These are phyloP conservation scores for Trichoderma koningiopsis DNA, from an alignment of 2,329 filamentous ascomycete species.

Conservation along the genomic window DNA sequence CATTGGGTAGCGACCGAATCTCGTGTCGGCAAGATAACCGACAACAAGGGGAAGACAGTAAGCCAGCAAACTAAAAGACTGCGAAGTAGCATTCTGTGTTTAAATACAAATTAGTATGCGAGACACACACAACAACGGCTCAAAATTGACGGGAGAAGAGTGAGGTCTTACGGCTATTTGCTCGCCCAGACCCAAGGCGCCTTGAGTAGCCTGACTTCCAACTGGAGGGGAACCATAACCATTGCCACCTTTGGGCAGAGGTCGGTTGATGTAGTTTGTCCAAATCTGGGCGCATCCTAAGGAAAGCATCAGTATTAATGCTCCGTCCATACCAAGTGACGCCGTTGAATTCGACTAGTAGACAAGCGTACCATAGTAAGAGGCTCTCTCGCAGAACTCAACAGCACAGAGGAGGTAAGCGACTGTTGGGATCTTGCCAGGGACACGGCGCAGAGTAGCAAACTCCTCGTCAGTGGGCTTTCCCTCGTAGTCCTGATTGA, in stretches of 20 bases:
- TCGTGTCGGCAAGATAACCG: conserved; percentile 65
- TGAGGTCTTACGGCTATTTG: conserved; percentile 28
- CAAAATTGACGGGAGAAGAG: conserved; percentile 34
- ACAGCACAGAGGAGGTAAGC: conserved; percentile 61
- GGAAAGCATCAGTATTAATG: neutral
- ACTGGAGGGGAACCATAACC: conserved; percentile 48
- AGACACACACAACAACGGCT: neutral
- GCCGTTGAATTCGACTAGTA: conserved; percentile 48
- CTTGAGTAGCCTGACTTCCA: conserved; percentile 51
- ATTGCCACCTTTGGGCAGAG: conserved; percentile 55
- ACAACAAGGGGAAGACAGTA: conserved; percentile 60
- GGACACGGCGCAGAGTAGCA: conserved; percentile 53
- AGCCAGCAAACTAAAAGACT: conserved; percentile 59
- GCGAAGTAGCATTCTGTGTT: conserved; percentile 33
- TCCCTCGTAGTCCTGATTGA: conserved; percentile 25
- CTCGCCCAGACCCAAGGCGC: conserved; percentile 59
- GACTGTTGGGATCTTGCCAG: conserved; percentile 53
- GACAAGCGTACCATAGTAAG: conserved; percentile 55
- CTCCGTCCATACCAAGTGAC: neutral
- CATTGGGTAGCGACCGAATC: conserved; percentile 69
- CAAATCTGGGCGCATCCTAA: conserved; percentile 31
- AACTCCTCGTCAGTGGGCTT: conserved; percentile 58
- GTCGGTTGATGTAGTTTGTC: conserved; percentile 64
- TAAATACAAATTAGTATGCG: neutral
- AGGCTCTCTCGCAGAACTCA: conserved; percentile 63